phyloP scores from a whole-genome alignment of 1,284 basidiomycete genomes.

The Laetiporus sulphureus region DNA sequence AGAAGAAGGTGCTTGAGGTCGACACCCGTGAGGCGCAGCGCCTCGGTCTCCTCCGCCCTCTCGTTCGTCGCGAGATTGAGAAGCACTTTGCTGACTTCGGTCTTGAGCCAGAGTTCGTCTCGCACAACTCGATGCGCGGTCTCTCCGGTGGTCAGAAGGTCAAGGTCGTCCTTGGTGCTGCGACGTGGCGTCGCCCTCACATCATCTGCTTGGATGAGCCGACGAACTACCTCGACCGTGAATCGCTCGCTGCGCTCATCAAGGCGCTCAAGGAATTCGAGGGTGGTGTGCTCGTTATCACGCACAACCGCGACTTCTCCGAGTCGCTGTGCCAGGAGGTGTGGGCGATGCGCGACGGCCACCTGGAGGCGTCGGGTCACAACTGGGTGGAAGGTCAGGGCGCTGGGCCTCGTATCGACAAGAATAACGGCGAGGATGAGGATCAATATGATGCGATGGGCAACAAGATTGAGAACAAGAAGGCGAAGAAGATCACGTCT shows the following conservation, averaged over 20 bases:
- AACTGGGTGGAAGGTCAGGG: slow-evolving; percentile 99
- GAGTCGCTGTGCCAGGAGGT: slow-evolving; percentile 91
- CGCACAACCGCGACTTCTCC: slow-evolving; percentile 97
- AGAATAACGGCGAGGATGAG: slow-evolving; percentile 82
- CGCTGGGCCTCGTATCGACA: slow-evolving; percentile 86
- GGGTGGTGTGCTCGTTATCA: slow-evolving; percentile 95
- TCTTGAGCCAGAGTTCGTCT: slow-evolving; percentile 94
- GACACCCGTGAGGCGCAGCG: slow-evolving; percentile 97
- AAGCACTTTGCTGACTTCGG: slow-evolving; percentile 96
- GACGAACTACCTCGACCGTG: slow-evolving; percentile 96
- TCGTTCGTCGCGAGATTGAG: slow-evolving; percentile 97
- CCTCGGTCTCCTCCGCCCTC: slow-evolving; percentile 90
- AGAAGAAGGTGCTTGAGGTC: slow-evolving; percentile 97
- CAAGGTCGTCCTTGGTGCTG: slow-evolving; percentile 98
- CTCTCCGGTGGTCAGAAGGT: slow-evolving; percentile 99
- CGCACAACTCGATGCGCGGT: slow-evolving; percentile 96
- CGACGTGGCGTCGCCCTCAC: slow-evolving; percentile 98
- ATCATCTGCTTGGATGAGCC: slow-evolving; percentile 98
- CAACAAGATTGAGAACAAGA: slow-evolving; percentile 86
- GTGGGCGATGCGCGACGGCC: slow-evolving; percentile 93
- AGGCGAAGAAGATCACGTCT: slow-evolving; percentile 80
- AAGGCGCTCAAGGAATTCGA: slow-evolving; percentile 95
- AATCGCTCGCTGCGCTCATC: slow-evolving; percentile 94
- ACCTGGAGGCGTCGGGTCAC: slow-evolving; percentile 91
- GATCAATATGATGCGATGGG: slow-evolving; percentile 92